phyloP scores from a whole-genome alignment of 805 yeast genomes.

The Debaryomyces hansenii region DNA sequence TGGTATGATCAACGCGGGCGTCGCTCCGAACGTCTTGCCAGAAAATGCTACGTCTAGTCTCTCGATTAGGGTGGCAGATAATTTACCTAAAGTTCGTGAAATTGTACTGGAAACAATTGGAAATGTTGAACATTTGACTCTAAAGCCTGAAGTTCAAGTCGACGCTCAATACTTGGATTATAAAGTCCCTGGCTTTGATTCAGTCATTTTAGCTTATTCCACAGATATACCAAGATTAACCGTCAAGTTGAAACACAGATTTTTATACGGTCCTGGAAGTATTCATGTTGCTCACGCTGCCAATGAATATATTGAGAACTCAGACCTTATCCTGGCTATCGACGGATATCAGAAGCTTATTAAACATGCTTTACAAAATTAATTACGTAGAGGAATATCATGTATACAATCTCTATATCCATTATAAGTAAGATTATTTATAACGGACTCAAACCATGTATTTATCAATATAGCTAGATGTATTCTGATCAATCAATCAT shows the following conservation, averaged over 20 bases:
- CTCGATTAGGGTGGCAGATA: constrained; percentile 55
- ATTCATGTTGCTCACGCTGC: constrained; percentile 62
- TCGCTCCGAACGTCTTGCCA: constrained; percentile 67
- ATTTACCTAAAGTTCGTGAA: constrained; percentile 35
- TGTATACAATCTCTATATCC: constrained; percentile 50
- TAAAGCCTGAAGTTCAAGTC: constrained; percentile 8
- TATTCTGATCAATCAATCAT: constrained; percentile 10
- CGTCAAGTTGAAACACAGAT: constrained; percentile 31
- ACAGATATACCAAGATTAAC: constrained; percentile 40
- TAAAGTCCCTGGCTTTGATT: constrained; percentile 66
- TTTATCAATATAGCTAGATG: constrained; percentile 35
- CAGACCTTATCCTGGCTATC: constrained; percentile 50
- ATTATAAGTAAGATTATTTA: constrained; percentile 27
- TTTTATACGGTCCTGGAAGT: constrained; percentile 68
- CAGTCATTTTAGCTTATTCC: constrained; percentile 47
- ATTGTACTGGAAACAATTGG: constrained; percentile 36
- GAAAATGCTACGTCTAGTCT: constrained; percentile 52
- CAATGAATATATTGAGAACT: constrained; percentile 50
- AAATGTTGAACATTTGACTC: constrained; percentile 21
- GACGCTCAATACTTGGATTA: constrained; percentile 41
- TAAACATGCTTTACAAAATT: constrained; percentile 12
- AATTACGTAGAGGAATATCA: constrained; percentile 6
- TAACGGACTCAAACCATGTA: constrained; percentile 51
- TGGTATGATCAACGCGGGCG: constrained; percentile 59
- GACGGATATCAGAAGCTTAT: constrained; percentile 52